Evolutionary conservation across 352 stramenopile genomes (phyloP).

Genomic region (Phytophthora constricta): DNA sequence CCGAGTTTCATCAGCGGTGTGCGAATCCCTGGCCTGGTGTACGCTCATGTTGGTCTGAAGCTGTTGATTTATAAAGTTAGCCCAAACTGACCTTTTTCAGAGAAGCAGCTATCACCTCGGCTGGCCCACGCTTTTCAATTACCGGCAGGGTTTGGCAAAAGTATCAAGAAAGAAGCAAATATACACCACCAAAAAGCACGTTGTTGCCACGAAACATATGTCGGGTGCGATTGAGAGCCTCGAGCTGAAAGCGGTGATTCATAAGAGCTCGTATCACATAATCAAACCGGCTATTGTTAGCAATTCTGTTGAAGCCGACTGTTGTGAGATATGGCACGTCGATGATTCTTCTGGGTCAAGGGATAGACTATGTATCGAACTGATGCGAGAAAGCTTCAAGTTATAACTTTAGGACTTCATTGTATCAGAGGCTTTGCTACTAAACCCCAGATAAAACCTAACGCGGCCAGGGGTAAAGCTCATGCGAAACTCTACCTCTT

Average conservation of each 20-base stretch:
- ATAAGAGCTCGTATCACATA: constrained; percentile 21
- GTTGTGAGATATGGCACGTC: background rate
- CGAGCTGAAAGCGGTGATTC: constrained; percentile 20
- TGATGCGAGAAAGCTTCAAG: too few relatives aligned
- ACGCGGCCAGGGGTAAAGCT: too few relatives aligned
- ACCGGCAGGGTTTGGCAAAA: constrained; percentile 36
- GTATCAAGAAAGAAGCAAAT: constrained; percentile 27
- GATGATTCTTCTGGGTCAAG: background rate
- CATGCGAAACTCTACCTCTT: too few relatives aligned
- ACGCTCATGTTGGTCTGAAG: constrained; percentile 17
- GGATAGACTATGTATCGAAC: too few relatives aligned
- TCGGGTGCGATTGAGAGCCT: constrained; percentile 35
- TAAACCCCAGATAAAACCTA: too few relatives aligned
- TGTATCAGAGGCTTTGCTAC: too few relatives aligned
- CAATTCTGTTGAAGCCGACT: background rate
- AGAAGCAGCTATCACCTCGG: constrained; percentile 19
- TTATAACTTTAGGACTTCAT: too few relatives aligned
- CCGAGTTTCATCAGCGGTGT: background rate
- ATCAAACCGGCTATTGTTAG: constrained; percentile 3
- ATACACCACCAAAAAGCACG: constrained; percentile 33
- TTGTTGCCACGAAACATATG: constrained; percentile 10
- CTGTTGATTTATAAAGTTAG: background rate
- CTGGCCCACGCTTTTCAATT: background rate
- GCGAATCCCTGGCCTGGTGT: background rate
- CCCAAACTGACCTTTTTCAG: constrained; percentile 8